phyloP scores from a whole-genome alignment of 2,329 filamentous ascomycete genomes.

The Exophiala alcalophila region DNA sequence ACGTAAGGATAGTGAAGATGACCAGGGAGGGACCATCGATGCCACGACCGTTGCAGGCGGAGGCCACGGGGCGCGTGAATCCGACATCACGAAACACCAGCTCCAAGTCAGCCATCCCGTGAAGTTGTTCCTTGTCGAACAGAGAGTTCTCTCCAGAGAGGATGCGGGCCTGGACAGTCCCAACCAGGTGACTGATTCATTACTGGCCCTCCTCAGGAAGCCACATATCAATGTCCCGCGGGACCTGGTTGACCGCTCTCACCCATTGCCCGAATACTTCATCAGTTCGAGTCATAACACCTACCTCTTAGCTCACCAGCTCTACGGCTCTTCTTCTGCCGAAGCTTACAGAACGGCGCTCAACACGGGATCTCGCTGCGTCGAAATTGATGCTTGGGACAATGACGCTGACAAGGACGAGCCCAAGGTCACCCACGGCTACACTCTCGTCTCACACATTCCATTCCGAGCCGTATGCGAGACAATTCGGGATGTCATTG shows the following conservation, averaged over 20 bases:
- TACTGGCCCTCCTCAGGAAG: constrained; percentile 23
- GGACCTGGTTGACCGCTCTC: constrained; percentile 24
- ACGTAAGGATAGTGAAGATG: constrained; percentile 25
- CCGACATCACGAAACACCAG: constrained; percentile 23
- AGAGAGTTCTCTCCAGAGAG: constrained; percentile 23
- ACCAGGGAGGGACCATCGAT: constrained; percentile 27
- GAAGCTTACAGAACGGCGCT: constrained; percentile 26
- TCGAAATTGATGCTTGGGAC: constrained; percentile 32
- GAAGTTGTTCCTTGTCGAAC: constrained; percentile 23
- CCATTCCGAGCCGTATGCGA: constrained; percentile 29
- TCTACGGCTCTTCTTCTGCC: constrained; percentile 28
- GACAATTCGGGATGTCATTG: constrained; percentile 28
- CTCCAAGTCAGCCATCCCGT: constrained; percentile 25
- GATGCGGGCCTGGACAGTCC: constrained; percentile 22
- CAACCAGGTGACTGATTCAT: constrained; percentile 12
- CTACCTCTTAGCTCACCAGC: constrained; percentile 28
- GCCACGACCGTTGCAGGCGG: constrained; percentile 25
- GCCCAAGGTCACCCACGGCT: constrained; percentile 31
- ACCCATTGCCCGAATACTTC: constrained; percentile 30
- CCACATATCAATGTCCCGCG: constrained; percentile 26
- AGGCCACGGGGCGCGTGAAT: constrained; percentile 21
- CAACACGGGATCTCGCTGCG: constrained; percentile 26
- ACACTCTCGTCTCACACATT: constrained; percentile 27
- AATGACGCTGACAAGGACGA: constrained; percentile 25
- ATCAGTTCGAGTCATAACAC: constrained; percentile 31